A percentile compares a stretch with the other conserved stretches of the same genome.
phyloP scores from a whole-genome alignment of 345 rosid genomes.

The Adansonia digitata region DNA sequence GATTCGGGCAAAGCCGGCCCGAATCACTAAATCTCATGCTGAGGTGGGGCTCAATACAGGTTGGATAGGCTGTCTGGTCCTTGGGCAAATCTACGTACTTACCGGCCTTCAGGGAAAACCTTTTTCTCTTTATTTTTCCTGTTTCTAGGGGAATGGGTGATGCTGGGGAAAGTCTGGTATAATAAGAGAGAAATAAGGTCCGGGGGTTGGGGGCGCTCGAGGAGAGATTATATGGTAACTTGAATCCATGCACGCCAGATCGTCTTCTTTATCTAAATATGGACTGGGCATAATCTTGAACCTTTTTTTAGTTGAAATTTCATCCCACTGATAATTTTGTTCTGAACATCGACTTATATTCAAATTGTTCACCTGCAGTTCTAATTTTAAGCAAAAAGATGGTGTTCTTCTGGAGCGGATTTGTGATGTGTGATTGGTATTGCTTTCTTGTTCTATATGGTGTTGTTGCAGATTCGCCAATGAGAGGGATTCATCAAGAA shows the following conservation, averaged over 20 bases:
- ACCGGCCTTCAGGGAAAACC: neutral
- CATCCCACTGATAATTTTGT: neutral
- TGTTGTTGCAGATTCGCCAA: neutral
- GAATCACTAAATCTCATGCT: too few species aligned
- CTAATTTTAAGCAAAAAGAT: neutral
- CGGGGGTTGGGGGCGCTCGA: neutral
- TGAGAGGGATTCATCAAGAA: too few species aligned
- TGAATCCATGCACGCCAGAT: neutral
- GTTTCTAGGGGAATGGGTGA: neutral
- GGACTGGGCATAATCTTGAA: neutral
- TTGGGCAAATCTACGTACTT: too few species aligned
- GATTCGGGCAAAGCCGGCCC: too few species aligned
- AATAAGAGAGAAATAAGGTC: neutral
- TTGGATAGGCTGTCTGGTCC: too few species aligned
- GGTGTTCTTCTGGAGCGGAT: constrained; percentile 2
- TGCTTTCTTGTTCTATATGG: neutral
- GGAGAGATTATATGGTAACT: neutral
- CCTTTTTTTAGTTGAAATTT: neutral
- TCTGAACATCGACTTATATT: neutral
- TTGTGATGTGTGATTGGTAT: too few species aligned
- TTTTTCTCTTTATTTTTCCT: neutral
- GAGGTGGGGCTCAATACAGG: too few species aligned
- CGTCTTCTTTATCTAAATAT: neutral
- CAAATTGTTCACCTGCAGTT: neutral
- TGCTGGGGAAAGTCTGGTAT: neutral